Evolutionary conservation across 116 monocot genomes (phyloP), one percentile per base, ranked within the genome.

Genomic region (Zostera marina): DNA sequence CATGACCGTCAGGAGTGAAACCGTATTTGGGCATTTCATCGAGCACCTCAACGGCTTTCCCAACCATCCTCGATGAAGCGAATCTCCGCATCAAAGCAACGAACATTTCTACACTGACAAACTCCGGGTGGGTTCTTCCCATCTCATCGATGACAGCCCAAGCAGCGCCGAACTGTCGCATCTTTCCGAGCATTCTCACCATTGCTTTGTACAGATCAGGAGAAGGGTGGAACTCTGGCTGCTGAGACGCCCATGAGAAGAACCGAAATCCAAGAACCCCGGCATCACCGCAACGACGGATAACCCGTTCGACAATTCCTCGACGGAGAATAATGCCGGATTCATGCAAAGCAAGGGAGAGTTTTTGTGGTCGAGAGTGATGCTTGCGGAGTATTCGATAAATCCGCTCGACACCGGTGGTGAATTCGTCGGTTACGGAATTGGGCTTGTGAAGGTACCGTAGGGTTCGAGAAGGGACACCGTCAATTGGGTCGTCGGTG

Each of bases 21-120:
- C 78, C 88, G 58, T 68, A 74, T 3, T 58, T 44, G 44, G 84
- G 81, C 88, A 88, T 94, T 79, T 88, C 79, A 41, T 94, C 94
- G 62, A 94, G 88, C 72, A 94, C 63, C 51, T 88, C 63, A 55
- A 94, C 16, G 38, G 94, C 94, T 25, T 78, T 76, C 43, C 54
- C 39, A 22, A 80, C 69, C 62, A 94, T 72, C 10, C 81, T 61
- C 11, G 81, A 58, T 16, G 81, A 68, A 17, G 88, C 88, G 60
- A 94, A 79, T 22, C 85, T 72, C 22, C 94, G 72, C 48, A 94
- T 76, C 53, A 94, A 71, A 54, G 63, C 66, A 51, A 82, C 68
- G 68, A 88, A 81, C 16, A 88, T 53, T 11, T 84, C 77, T 9
- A 72, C 32, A 10, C 79, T 58, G 22, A 88, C 17, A 53, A 81